A percentile compares a stretch with the other conserved stretches of the same genome.
These are phyloP conservation scores for Chytriomyces sp. DNA, from an alignment of 192 early-diverging fungal species.

Conservation along the genomic window DNA sequence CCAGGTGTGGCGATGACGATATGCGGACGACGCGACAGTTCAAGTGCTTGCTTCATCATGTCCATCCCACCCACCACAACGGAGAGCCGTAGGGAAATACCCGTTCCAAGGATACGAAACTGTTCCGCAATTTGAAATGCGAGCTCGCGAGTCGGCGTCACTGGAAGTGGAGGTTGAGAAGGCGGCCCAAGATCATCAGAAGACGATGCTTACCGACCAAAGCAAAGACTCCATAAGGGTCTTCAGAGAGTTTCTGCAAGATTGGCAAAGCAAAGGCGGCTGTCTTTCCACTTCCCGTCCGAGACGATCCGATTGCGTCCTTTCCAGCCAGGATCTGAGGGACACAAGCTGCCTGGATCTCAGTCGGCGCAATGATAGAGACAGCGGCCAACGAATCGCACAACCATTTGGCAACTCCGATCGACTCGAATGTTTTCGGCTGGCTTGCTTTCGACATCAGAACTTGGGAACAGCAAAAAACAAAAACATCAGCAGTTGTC, in stretches of 20 bases:
- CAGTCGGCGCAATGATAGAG: constrained; percentile 83
- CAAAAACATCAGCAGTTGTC: too few species aligned
- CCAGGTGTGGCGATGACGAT: constrained; percentile 91
- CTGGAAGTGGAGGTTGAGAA: not conserved
- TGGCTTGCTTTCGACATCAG: too few species aligned
- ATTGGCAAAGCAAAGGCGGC: constrained; percentile 98
- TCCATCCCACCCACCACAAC: constrained; percentile 92
- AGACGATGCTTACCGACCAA: constrained; percentile 55
- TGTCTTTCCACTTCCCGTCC: constrained; percentile 97
- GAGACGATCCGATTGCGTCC: constrained; percentile 78
- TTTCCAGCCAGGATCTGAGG: constrained; percentile 64
- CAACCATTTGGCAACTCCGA: constrained; percentile 85
- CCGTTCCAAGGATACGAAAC: constrained; percentile 88
- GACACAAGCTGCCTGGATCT: constrained; percentile 92
- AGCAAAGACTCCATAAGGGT: constrained; percentile 95
- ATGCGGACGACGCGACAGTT: constrained; percentile 82
- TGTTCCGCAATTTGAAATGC: constrained; percentile 96
- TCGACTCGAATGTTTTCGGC: constrained; percentile 61
- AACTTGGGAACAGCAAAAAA: too few species aligned
- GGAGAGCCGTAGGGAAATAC: constrained; percentile 79
- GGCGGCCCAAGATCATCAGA: not conserved
- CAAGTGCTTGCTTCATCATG: constrained; percentile 84
- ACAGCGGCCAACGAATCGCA: constrained; percentile 73
- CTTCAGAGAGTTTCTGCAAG: constrained; percentile 90
- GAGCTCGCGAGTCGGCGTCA: constrained; percentile 68